These are phyloP conservation scores for Argentina anserina DNA, from an alignment of 306 rosid genomes.

Conservation along the genomic window DNA sequence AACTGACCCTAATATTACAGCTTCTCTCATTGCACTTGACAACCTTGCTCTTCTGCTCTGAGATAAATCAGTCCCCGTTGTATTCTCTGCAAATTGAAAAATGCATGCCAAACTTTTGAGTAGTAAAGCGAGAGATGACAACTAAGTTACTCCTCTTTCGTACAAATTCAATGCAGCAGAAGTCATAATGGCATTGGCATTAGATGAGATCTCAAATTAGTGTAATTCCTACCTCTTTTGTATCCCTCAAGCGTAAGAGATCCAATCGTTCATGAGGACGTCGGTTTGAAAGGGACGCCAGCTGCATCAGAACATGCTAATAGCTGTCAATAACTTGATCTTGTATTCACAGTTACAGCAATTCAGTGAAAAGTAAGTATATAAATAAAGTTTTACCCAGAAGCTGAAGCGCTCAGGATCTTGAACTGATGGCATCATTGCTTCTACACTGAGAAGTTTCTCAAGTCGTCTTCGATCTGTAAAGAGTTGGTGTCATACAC, in stretches of 20 bases:
- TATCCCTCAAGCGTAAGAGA: constrained; percentile 66
- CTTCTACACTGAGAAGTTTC: constrained; percentile 64
- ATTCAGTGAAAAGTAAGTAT: neutral
- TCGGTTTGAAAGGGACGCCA: constrained; percentile 66
- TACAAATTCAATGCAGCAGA: neutral
- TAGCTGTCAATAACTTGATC: constrained; percentile 9
- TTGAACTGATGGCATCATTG: constrained; percentile 69
- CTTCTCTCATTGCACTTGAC: constrained; percentile 59
- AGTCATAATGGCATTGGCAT: neutral
- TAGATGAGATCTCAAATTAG: neutral
- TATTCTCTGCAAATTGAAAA: constrained; percentile 56
- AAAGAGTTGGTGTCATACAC: no score
- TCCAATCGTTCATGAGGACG: constrained; percentile 85
- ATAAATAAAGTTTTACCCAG: constrained; percentile 50
- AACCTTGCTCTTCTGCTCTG: constrained; percentile 58
- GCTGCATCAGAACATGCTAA: constrained; percentile 46
- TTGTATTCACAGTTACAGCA: constrained; percentile 1
- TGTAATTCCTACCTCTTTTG: constrained; percentile 62
- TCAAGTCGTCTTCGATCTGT: constrained; percentile 77
- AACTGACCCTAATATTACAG: constrained; percentile 11
- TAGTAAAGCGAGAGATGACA: neutral
- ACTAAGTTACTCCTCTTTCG: neutral
- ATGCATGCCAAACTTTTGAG: neutral
- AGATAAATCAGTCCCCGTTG: constrained; percentile 65
- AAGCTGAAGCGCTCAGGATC: constrained; percentile 94